Evolutionary conservation across 345 rosid genomes (phyloP).

Genomic region (Eucalyptus shirleyi): DNA sequence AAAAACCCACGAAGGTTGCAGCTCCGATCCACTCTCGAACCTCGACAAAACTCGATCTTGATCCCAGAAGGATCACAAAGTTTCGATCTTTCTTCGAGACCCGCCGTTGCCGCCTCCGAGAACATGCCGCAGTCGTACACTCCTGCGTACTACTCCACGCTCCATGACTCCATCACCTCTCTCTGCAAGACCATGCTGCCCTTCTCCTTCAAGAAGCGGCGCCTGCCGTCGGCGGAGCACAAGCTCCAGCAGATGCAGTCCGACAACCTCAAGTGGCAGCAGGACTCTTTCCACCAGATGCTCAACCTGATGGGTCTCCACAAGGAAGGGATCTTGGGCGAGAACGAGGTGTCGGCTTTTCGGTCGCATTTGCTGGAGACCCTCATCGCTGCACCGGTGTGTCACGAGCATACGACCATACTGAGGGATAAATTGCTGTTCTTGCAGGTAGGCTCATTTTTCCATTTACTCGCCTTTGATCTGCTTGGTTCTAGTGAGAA

Average conservation of each 20-base stretch:
- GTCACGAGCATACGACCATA: conserved; percentile 33
- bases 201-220: conserved; percentile 47
- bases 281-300: conserved; percentile 68
- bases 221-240: conserved; percentile 38
- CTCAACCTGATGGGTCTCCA: conserved; percentile 59
- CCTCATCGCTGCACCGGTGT: conserved; percentile 37
- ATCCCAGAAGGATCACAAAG: background rate
- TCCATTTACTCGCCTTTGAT: background rate
- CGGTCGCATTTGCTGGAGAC: conserved; percentile 51
- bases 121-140: conserved; percentile 58
- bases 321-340: conserved; percentile 51
- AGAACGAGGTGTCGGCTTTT: conserved; percentile 41
- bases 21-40: background rate
- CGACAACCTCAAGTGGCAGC: conserved; percentile 82
- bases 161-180: conserved; percentile 70
- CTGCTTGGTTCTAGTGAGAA: background rate
- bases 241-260: conserved; percentile 48
- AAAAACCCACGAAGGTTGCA: background rate
- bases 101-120: background rate
- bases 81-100: background rate
- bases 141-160: conserved; percentile 61
- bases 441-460: conserved; percentile 42
- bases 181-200: conserved; percentile 73
- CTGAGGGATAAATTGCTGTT: conserved; percentile 59
- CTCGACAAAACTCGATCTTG: background rate